These are phyloP conservation scores for Gracilaria vermiculophylla DNA, from an alignment of 23 red algal genomes.

Conservation along the genomic window DNA sequence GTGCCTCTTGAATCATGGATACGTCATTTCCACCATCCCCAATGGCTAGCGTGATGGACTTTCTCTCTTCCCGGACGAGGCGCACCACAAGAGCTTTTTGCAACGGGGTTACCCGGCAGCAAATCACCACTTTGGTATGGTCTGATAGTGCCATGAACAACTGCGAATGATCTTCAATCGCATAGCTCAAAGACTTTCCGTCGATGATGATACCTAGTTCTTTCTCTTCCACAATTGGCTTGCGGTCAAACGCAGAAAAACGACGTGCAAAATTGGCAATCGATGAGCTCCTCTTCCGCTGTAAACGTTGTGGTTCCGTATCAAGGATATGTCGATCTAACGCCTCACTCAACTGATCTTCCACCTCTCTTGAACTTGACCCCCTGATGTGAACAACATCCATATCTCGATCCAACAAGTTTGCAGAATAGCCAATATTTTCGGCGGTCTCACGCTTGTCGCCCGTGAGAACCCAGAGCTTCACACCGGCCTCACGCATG, in stretches of 20 bases:
- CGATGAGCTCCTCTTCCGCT: background rate
- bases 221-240: constrained; percentile 31
- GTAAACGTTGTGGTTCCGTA: background rate
- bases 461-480: constrained; percentile 93
- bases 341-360: constrained; percentile 32
- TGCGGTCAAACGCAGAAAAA: constrained; percentile 9
- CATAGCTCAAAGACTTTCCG: constrained; percentile 67
- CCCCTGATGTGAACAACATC: constrained; percentile 74
- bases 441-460: constrained; percentile 96
- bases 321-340: constrained; percentile 43
- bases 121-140: constrained; percentile 88
- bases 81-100: constrained; percentile 95
- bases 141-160: constrained; percentile 82
- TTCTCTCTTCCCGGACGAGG: constrained; percentile 71
- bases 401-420: constrained; percentile 76
- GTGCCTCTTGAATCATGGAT: constrained; percentile 94
- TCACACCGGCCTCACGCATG: constrained; percentile 79
- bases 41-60: constrained; percentile 76
- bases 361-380: constrained; percentile 27
- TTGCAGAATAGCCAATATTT: constrained; percentile 87
- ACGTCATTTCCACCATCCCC: constrained; percentile 97
- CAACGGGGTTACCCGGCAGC: constrained; percentile 89
- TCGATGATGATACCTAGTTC: constrained; percentile 86
- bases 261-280: constrained; percentile 22
- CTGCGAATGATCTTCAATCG: constrained; percentile 78